Base-by-base conservation (phyloP, 257 asterid genomes). In the Capsicum baccatum region DNA sequence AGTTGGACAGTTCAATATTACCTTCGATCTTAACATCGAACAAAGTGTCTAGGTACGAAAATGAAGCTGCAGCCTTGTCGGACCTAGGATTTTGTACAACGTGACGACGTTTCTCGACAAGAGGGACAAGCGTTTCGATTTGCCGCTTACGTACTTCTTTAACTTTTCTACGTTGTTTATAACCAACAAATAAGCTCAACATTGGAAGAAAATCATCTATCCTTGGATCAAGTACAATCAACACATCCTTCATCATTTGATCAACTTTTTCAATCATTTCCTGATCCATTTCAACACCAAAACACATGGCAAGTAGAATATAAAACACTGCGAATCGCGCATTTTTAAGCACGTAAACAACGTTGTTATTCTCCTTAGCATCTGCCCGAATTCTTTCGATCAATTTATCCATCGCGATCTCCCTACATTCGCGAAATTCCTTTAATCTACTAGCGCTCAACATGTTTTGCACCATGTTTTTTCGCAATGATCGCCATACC, bases 401-500 rank as follows among this genome's bases (percentile, higher is more conserved):
- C 39, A 94, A 87, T 13, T 82, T 89, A 47, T 94, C 96, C 99
- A 94, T 96, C 0, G 97, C 98, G 5, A 8, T 17, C 13, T 92
- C 97, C 11, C 99, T 83, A 0, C 92, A 87, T 11, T 39, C 4
- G 0, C 91, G 86, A 86, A 94, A 96, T 35, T 91, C 98, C 62
- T 63, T 90, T 16, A 92, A 66, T 67, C 92, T 83, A n/a, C 87
- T 83, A 11, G 98, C 11, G 70, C 95, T 93, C 13, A 96, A 93
- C 93, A 85, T 85, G 86, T 94, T 92, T 89, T 96, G 99, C 21
- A 96, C 99, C 98, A 96, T 92, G 89, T 96, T 96, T 81, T 91
- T 90, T 85, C 98, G 81, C 88, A 96, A 70, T 3, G 99, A 96
- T 58, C 99, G 86, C 99, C 98, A 96, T 50, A 92, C 92, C 5